These are phyloP conservation scores for Mortierella sp. DNA, from an alignment of 371 early-diverging fungal genomes.

Conservation along the genomic window DNA sequence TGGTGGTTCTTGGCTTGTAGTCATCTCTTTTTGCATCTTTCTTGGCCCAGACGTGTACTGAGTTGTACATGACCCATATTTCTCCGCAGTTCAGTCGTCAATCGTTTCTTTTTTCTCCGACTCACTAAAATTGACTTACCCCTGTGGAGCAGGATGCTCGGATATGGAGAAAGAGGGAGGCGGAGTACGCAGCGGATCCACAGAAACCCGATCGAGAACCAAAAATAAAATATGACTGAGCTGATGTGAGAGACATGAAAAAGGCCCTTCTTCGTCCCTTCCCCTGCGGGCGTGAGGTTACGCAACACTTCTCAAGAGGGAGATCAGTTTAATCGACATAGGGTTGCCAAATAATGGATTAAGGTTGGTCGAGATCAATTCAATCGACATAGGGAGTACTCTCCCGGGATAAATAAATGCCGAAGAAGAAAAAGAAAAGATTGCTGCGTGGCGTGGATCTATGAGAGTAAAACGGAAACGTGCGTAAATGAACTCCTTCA, in stretches of 20 bases:
- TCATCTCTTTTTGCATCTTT: background rate
- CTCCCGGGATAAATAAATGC: background rate
- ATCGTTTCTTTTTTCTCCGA: conserved; percentile 2
- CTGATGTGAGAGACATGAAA: background rate
- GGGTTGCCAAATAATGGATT: background rate
- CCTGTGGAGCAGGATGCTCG: background rate
- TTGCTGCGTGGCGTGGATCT: no score
- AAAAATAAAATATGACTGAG: no score
- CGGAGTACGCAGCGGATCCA: background rate
- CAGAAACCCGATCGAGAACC: background rate
- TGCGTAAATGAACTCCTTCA: no score
- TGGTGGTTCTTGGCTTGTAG: background rate
- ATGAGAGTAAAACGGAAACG: background rate
- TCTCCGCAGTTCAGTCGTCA: background rate
- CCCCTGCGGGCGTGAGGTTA: no score
- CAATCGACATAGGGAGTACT: background rate
- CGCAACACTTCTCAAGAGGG: background rate
- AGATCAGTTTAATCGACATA: background rate
- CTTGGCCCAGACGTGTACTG: background rate
- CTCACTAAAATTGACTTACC: background rate
- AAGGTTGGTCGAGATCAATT: background rate
- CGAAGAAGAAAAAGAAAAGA: background rate
- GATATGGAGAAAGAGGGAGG: background rate
- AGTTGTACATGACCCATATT: background rate
- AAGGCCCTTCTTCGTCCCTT: background rate